Base-by-base conservation (phyloP, 106 monocot genomes). In the Gastrodia elata region DNA sequence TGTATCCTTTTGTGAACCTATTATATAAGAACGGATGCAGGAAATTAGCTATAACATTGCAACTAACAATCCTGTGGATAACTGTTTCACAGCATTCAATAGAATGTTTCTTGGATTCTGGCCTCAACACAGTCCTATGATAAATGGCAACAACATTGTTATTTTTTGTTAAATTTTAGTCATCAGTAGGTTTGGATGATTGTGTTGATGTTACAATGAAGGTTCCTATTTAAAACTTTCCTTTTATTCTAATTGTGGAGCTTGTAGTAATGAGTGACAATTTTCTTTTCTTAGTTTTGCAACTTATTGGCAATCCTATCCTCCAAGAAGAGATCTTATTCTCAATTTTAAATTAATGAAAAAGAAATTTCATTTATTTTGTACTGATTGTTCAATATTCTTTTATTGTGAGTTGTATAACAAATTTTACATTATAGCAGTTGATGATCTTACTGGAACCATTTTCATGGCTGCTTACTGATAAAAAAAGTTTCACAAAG, bases 401-500 rank as follows among this genome's bases (percentile, higher is more conserved):
- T n/a, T 22, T 22, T 5, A 22, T 22, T 52, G 52, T 52, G 52
- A 52, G 22, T 52, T 52, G n/a, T 22, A 52, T 52, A n/a, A 52
- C 52, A 52, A 7, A 10, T 61, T 26, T 28, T 61, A 70, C 5
- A 46, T 83, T 11, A 26, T 56, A 80, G 75, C 93, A 97, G 97
- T 71, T 90, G 35, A 88, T 83, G 41, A 75, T 92, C 64, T 41
- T 90, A 49, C 37, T 97, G 73, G 97, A 97, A 59, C 97, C 97
- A 58, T 83, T 97, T 57, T 20, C 84, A 75, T 80, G 82, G 81
- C 84, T 68, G 78, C 61, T 55, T 30, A 70, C 81, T 73, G 59
- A 44, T 43, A 78, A 16, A 28, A 83, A 70, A 30, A 80, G 28
- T 58, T 73, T 76, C 18, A 48, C 65, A 57, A 81, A 92, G 73